Evolutionary conservation across 495 filamentous ascomycete genomes (phyloP).

Genomic region (Cercophora sp.): DNA sequence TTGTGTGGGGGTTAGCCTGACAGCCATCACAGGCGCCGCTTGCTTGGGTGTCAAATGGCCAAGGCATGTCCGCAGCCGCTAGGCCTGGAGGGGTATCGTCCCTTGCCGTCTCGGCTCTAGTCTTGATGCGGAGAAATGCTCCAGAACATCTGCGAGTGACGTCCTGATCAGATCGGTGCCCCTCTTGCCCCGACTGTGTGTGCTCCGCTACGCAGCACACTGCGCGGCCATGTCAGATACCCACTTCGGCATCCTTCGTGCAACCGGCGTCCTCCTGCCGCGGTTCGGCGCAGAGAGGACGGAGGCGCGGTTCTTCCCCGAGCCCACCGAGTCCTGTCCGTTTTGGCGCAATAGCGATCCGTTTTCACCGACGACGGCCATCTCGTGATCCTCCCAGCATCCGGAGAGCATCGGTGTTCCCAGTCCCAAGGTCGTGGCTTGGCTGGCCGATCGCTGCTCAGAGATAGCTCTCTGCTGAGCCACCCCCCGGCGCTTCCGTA

Average conservation of each 20-base stretch:
- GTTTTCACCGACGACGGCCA: not conserved
- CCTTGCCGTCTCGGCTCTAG: constrained; percentile 12
- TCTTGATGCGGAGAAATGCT: constrained; percentile 20
- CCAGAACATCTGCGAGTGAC: constrained; percentile 15
- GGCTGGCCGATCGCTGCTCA: not conserved
- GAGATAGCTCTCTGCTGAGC: not conserved
- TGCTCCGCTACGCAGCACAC: too few species aligned
- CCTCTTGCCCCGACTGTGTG: not conserved
- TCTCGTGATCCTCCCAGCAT: too few species aligned
- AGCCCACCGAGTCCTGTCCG: not conserved
- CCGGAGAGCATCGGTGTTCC: too few species aligned
- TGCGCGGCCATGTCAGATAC: too few species aligned
- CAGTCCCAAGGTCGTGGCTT: too few species aligned
- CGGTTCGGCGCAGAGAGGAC: too few species aligned
- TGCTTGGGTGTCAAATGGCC: constrained; percentile 12
- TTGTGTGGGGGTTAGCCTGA: constrained; percentile 38
- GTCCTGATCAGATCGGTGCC: constrained; percentile 14
- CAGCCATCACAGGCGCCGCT: constrained; percentile 14
- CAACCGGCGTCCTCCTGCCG: too few species aligned
- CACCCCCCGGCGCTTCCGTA: not conserved
- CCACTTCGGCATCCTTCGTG: too few species aligned
- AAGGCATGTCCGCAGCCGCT: constrained; percentile 13
- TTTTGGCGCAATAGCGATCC: not conserved
- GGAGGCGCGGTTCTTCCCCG: not conserved
- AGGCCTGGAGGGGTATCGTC: constrained; percentile 16